Evolutionary conservation across 2,329 filamentous ascomycete genomes (phyloP).

Genomic region (Penicillium aurantiogriseum): DNA sequence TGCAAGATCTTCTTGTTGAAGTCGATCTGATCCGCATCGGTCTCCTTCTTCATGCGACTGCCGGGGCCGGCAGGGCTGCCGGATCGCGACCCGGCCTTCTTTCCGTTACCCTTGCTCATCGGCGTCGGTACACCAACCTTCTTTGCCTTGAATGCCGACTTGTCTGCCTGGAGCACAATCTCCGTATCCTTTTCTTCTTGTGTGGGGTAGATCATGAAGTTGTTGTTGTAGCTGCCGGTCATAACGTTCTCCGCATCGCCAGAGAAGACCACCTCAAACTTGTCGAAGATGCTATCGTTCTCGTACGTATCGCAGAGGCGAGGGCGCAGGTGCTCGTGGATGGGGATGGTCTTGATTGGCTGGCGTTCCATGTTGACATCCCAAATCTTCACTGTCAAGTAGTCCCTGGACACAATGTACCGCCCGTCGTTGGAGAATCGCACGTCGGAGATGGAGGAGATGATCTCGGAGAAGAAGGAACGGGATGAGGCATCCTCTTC

Average conservation of each 20-base stretch:
- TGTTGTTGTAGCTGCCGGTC: constrained; percentile 99
- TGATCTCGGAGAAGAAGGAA: constrained; percentile 99
- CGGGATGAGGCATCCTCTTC: constrained; percentile 96
- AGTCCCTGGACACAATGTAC: constrained; percentile 96
- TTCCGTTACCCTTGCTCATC: constrained; percentile 78
- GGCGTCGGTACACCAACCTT: constrained; percentile 97
- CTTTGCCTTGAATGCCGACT: constrained; percentile 99
- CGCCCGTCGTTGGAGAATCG: constrained; percentile 94
- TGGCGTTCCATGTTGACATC: constrained; percentile 99
- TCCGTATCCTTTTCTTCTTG: constrained; percentile 95
- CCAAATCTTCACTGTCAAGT: constrained; percentile 99
- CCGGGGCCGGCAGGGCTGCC: constrained; percentile 85
- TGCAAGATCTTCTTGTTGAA: constrained; percentile 99
- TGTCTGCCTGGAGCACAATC: constrained; percentile 95
- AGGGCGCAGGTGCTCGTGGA: constrained; percentile 93
- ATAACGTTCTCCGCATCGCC: constrained; percentile 98
- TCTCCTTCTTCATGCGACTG: constrained; percentile 97
- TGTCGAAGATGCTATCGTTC: constrained; percentile 99
- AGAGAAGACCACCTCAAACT: constrained; percentile 98
- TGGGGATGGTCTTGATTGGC: constrained; percentile 96
- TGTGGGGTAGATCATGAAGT: constrained; percentile 99
- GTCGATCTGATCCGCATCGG: constrained; percentile 97
- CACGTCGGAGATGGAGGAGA: constrained; percentile 97
- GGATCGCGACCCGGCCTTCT: constrained; percentile 85
- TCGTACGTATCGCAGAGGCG: constrained; percentile 97